phyloP scores from a whole-genome alignment of 495 filamentous ascomycete genomes.

The Xylaria telfairii region DNA sequence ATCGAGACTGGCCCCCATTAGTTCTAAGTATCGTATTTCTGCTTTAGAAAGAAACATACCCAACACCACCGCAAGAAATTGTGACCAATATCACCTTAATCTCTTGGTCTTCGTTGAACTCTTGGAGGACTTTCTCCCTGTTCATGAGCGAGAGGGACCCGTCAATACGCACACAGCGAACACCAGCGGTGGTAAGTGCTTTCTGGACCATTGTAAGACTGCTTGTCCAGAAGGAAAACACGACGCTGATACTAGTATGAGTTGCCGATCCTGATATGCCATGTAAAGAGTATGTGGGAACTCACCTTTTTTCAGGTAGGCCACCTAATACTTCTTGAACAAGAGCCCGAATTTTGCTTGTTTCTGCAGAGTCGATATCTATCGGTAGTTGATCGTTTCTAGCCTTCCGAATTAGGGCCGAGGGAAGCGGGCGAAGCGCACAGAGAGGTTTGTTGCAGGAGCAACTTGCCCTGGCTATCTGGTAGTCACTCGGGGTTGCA shows the following conservation, averaged over 20 bases:
- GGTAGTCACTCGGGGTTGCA: background rate
- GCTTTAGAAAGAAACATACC: constrained; percentile 31
- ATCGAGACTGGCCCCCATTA: constrained; percentile 41
- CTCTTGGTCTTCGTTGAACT: constrained; percentile 21
- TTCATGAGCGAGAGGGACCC: constrained; percentile 32
- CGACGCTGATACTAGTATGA: constrained; percentile 39
- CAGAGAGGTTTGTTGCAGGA: background rate
- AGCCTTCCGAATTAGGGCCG: background rate
- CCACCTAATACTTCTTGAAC: background rate
- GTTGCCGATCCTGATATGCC: background rate
- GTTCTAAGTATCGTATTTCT: background rate
- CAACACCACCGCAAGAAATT: constrained; percentile 49
- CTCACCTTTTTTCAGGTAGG: background rate
- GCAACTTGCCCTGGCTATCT: background rate
- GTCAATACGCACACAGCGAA: constrained; percentile 42
- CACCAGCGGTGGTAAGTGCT: constrained; percentile 24
- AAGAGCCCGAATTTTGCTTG: background rate
- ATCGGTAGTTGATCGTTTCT: background rate
- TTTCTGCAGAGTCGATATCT: background rate
- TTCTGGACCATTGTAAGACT: constrained; percentile 44
- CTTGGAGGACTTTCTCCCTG: constrained; percentile 23
- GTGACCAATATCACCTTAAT: constrained; percentile 45
- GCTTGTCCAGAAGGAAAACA: constrained; percentile 56
- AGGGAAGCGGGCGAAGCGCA: background rate
- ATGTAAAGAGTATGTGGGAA: background rate